phyloP scores from a whole-genome alignment of 257 asterid genomes.

The Ophiorrhiza pumila region DNA sequence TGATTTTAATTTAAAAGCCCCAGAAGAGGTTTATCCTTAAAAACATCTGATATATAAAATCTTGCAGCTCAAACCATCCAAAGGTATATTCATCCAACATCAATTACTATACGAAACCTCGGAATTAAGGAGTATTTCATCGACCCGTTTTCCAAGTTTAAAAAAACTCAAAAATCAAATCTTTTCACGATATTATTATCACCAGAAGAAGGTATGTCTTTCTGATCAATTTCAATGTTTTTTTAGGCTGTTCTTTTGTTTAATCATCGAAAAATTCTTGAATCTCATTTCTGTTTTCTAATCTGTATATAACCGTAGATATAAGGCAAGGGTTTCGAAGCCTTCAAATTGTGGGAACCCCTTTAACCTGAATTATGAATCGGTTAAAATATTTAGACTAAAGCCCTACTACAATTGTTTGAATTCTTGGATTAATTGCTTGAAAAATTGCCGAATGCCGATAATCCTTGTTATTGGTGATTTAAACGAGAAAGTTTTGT shows the following conservation, averaged over 20 bases:
- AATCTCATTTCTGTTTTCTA: neutral
- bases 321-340: constrained; percentile 7
- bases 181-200: neutral
- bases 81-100: neutral
- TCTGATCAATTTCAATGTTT: neutral
- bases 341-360: neutral
- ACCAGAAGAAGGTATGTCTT: neutral
- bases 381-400: neutral
- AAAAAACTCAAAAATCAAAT: neutral
- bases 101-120: constrained; percentile 6
- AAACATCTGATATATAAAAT: neutral
- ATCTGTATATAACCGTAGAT: neutral
- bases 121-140: neutral
- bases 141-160: neutral
- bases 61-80: constrained; percentile 6
- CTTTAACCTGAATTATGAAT: neutral
- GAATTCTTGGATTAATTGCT: neutral
- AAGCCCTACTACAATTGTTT: neutral
- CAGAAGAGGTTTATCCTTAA: neutral
- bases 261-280: neutral
- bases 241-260: neutral
- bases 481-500: neutral
- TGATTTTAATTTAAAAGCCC: neutral
- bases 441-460: no score
- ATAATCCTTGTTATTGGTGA: no score